These are phyloP conservation scores for Arthrobotrys iridis DNA, from an alignment of 2,329 filamentous ascomycete genomes.

Conservation along the genomic window DNA sequence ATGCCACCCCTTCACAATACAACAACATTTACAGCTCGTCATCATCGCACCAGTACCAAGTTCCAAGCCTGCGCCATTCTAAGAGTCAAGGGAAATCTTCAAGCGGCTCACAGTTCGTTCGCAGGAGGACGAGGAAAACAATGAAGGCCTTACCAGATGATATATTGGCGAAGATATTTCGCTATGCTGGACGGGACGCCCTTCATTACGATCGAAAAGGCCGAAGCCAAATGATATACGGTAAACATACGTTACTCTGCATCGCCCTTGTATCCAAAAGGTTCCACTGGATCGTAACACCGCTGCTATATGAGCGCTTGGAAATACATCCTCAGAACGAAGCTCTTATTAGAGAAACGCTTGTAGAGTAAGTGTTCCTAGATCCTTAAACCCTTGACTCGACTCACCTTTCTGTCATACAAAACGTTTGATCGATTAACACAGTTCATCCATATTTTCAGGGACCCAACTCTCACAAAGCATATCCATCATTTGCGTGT, in stretches of 20 bases:
- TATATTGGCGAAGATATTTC: constrained; percentile 49
- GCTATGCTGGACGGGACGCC: constrained; percentile 46
- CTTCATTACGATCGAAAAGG: constrained; percentile 41
- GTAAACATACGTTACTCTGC: constrained; percentile 34
- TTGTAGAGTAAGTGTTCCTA: constrained; percentile 34
- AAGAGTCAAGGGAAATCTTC: constrained; percentile 53
- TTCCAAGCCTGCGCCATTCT: constrained; percentile 43
- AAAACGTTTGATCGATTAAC: constrained; percentile 11
- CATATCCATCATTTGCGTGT: constrained; percentile 49
- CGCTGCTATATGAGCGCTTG: constrained; percentile 45
- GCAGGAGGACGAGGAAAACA: constrained; percentile 43
- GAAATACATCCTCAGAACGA: constrained; percentile 51
- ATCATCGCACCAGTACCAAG: constrained; percentile 31
- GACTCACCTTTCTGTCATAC: constrained; percentile 2
- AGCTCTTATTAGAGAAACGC: constrained; percentile 44
- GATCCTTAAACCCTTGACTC: background rate
- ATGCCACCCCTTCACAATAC: constrained; percentile 35
- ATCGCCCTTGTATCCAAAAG: constrained; percentile 42
- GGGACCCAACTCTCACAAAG: constrained; percentile 44
- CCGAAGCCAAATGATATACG: constrained; percentile 27
- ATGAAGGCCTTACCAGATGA: constrained; percentile 51
- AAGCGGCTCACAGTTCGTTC: constrained; percentile 49
- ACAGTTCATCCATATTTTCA: constrained; percentile 3
- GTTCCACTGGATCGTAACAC: constrained; percentile 51
- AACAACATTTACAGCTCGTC: constrained; percentile 28